These are phyloP conservation scores for Pleurostoma richardsiae DNA, from an alignment of 2,329 filamentous ascomycete genomes.

Conservation along the genomic window DNA sequence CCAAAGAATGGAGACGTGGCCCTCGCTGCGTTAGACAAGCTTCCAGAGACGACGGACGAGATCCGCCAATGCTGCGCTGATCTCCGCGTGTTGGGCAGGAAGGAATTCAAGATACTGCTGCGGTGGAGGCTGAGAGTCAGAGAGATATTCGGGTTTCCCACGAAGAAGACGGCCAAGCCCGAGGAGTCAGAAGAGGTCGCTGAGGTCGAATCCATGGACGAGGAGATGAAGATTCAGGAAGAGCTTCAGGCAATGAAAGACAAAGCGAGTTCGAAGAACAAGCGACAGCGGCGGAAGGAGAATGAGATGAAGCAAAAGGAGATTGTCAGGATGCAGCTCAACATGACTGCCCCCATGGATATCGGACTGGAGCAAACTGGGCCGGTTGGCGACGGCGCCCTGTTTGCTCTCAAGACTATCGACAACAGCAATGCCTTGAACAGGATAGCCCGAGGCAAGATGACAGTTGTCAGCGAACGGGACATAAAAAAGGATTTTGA, in stretches of 20 bases:
- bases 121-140: constrained; percentile 86
- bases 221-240: constrained; percentile 85
- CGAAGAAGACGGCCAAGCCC: constrained; percentile 60
- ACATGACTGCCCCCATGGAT: constrained; percentile 94
- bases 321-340: constrained; percentile 91
- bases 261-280: constrained; percentile 69
- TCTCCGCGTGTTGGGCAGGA: constrained; percentile 84
- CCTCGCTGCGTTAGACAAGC: constrained; percentile 75
- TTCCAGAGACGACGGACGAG: constrained; percentile 82
- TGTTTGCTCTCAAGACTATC: constrained; percentile 80
- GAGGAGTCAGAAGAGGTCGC: constrained; percentile 65
- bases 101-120: constrained; percentile 87
- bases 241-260: constrained; percentile 81
- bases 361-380: constrained; percentile 88
- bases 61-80: constrained; percentile 75
- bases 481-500: constrained; percentile 55
- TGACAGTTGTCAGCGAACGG: constrained; percentile 60
- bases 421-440: constrained; percentile 65
- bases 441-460: constrained; percentile 71
- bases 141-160: constrained; percentile 82
- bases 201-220: constrained; percentile 85
- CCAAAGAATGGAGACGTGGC: constrained; percentile 79
- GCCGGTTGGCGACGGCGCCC: constrained; percentile 71
- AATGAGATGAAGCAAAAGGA: constrained; percentile 95
- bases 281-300: constrained; percentile 77